Base-by-base conservation (phyloP, 139 green algal genomes). In the Diplosphaera chodatii region DNA sequence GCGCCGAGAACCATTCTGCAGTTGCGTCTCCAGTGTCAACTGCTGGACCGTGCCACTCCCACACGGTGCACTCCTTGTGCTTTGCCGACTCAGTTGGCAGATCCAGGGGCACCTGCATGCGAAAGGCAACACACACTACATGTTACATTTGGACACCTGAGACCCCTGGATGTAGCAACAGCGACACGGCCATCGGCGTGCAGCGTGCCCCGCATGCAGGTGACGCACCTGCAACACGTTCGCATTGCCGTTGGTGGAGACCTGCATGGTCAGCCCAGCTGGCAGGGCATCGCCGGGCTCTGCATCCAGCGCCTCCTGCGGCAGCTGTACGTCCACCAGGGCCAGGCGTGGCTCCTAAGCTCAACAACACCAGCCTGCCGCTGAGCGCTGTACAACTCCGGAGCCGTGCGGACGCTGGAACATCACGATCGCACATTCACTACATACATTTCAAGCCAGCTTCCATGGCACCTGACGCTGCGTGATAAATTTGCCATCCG, bases 31-130 rank as follows among this genome's bases (percentile, higher is more conserved):
- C 86, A 71, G 86, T 82, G 48, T 92, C 87, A 27, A 73, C 40
- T 5, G 78, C 89, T 22, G 32, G 21, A 21, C 89, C 89, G 1
- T 40, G 82, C 88, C 88, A 94, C 32, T 89, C 87, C 84, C 88
- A 92, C 55, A 93, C 85, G 1, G 74, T 87, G 40, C 83, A 78
- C 30, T 74, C 33, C 64, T 79, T 87, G 64, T 21, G 6, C 62
- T 69, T n/a, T 31, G 33, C 64, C 29, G 59, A 30, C 5, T n/a
- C 32, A 22, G 66, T 41, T 56, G 32, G 55, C 15, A 62, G 27
- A 6, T 65, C 22, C 40, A 84, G 74, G 1, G 75, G 63, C 48
- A 78, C 79, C 67, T 81, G 71, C 37, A 34, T 27, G 18, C 20
- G n/a, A n/a, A n/a, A 48, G 37, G 37, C 10, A 10, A 6, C 37